These are phyloP conservation scores for Fremontodendron californicum DNA, from an alignment of 345 rosid genomes.

Conservation along the genomic window DNA sequence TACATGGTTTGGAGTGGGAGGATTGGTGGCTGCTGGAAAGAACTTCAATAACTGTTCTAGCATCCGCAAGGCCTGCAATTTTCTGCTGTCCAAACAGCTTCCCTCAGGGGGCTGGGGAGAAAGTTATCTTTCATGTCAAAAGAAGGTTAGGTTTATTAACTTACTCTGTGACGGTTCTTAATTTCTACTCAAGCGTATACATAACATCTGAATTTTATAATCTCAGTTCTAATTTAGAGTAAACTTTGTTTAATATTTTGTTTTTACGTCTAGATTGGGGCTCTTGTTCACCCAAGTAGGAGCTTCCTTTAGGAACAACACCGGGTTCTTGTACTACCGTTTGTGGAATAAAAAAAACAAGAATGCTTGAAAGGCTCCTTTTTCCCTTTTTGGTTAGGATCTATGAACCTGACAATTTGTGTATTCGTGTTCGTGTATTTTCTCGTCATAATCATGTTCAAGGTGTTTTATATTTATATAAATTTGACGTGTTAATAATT, in stretches of 20 bases:
- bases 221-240: not conserved
- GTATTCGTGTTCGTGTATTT: too few species aligned
- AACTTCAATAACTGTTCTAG: conserved; percentile 47
- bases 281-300: not conserved
- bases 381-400: too few species aligned
- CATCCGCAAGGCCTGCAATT: conserved; percentile 75
- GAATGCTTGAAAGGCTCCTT: not conserved
- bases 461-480: too few species aligned
- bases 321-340: not conserved
- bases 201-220: not conserved
- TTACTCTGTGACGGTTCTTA: not conserved
- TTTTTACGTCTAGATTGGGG: not conserved
- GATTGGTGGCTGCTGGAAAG: conserved; percentile 70
- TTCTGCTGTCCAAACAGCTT: conserved; percentile 79
- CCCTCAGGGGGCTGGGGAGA: conserved; percentile 97
- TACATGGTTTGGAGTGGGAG: conserved; percentile 15
- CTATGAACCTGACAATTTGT: too few species aligned
- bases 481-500: too few species aligned
- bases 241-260: not conserved
- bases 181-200: not conserved
- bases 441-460: too few species aligned
- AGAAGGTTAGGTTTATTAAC: conserved; percentile 45
- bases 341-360: not conserved
- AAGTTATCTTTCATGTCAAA: conserved; percentile 92
- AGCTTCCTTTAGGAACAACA: not conserved